Conservation (phyloP, 768 basidiomycete genomes). For the Boletus eberwhitei region DNA sequence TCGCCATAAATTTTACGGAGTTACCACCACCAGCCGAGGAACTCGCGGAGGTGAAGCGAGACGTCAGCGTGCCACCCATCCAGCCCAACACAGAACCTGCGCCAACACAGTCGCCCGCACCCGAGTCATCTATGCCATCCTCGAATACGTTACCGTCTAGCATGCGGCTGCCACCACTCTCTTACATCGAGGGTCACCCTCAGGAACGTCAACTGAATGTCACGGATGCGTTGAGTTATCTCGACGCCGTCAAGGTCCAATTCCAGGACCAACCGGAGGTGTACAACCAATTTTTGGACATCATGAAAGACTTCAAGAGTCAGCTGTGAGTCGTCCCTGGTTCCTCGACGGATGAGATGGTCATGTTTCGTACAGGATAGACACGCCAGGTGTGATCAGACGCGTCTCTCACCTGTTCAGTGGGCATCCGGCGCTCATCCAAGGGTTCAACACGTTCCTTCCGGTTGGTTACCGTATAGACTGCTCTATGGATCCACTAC, state of each 20-base stretch:
- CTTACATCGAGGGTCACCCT: constrained; percentile 25
- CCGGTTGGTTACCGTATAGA: constrained; percentile 94
- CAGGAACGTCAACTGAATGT: constrained; percentile 53
- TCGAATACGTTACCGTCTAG: constrained; percentile 1
- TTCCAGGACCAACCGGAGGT: constrained; percentile 59
- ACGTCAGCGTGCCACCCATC: constrained; percentile 25
- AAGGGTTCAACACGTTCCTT: constrained; percentile 98
- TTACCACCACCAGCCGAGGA: constrained; percentile 10
- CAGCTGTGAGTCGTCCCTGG: constrained; percentile 40
- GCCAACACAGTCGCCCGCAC: constrained; percentile 8
- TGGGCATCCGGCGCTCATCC: constrained; percentile 86
- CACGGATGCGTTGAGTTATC: constrained; percentile 58
- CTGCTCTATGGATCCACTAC: constrained; percentile 60
- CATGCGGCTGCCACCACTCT: constrained; percentile 19
- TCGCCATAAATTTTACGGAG: constrained; percentile 4
- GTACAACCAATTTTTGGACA: constrained; percentile 62
- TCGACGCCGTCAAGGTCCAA: constrained; percentile 62
- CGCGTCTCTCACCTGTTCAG: constrained; percentile 92
- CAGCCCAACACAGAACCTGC: constrained; percentile 10
- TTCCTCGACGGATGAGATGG: neutral
- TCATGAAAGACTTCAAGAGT: constrained; percentile 77
- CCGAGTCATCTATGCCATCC: constrained; percentile 7
- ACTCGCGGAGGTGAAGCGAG: constrained; percentile 16
- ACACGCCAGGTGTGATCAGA: constrained; percentile 95
- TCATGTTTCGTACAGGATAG: constrained; percentile 58